Base-by-base conservation (phyloP, 2,329 filamentous ascomycete genomes). In the Alternaria sp. region DNA sequence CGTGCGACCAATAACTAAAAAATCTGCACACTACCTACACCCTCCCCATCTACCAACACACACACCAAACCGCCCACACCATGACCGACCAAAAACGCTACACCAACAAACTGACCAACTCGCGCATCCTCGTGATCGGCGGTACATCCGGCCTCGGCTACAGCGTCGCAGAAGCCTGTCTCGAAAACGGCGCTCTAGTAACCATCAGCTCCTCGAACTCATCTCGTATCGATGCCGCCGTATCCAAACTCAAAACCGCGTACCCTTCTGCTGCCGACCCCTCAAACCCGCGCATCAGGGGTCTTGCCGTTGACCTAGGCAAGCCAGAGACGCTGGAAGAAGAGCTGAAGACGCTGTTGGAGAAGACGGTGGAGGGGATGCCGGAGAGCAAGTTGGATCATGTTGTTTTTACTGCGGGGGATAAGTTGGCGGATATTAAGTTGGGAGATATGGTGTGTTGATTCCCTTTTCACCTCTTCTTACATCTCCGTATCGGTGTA, bases 81-180 rank as follows among this genome's bases (percentile, higher is more conserved):
- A 75, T 75, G 72, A 47, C 79, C 14, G 82, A 84, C 68, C 77
- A 81, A 69, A 75, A 69, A 58, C 83, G 83, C 68, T 84, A 83
- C 70, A 78, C 76, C 58, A 83, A 84, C 67, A 87, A 86, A 72
- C 83, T 87, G 30, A 65, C 76, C 11, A 76, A 74, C 66, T 74
- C 78, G 26, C 82, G 81, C 64, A 77, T 90, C 69, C 85, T 92
- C 44, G 79, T 92, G 71, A 83, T 91, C 50, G 89, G 89, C 47
- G 90, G 88, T 44, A 86, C 87, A 3, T 84, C 86, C 15, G 89
- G 89, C 55, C 88, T 92, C 44, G 89, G 89, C 30, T 87, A 84
- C 66, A 84, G 80, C 58, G 86, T 89, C 11, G 88, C 89, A 55
- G 85, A 89, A 80, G 86, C 84, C 3, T 80, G 82, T 14, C 74